Evolutionary conservation across 116 monocot species (phyloP).

Genomic region (Dioscorea cayenensis): DNA sequence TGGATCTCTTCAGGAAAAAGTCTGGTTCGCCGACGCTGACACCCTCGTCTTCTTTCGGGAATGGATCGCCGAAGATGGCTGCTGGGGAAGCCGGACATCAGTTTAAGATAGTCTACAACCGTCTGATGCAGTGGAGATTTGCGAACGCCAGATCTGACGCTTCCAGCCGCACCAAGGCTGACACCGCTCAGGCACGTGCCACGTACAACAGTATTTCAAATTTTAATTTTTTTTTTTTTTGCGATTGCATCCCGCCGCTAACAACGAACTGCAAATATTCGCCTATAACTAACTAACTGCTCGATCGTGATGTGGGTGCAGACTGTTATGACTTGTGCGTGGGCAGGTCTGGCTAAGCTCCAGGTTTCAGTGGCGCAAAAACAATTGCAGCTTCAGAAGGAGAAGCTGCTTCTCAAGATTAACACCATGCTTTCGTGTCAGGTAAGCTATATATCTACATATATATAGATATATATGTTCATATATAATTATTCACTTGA

Average conservation of each 20-base stretch:
- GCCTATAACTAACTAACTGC: neutral
- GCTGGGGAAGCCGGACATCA: slow-evolving; percentile 19
- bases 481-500: neutral
- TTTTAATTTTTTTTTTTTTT: neutral
- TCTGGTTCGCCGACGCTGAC: neutral
- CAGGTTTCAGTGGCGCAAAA: slow-evolving; percentile 20
- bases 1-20: slow-evolving; percentile 33
- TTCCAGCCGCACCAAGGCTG: neutral
- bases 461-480: too few species aligned
- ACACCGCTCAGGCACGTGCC: slow-evolving; percentile 2
- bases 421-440: slow-evolving; percentile 19
- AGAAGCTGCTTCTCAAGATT: slow-evolving; percentile 28
- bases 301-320: neutral
- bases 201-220: too few species aligned
- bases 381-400: slow-evolving; percentile 25
- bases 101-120: slow-evolving; percentile 17
- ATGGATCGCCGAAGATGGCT: slow-evolving; percentile 2
- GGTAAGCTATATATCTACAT: slow-evolving; percentile 18
- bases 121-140: slow-evolving; percentile 42
- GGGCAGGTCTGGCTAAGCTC: slow-evolving; percentile 19
- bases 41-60: neutral
- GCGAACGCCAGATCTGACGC: slow-evolving; percentile 25
- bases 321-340: slow-evolving; percentile 17
- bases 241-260: neutral
- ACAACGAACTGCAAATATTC: neutral